A percentile compares a stretch with the other conserved stretches of the same genome.
Conservation (phyloP, 2,329 filamentous ascomycete genomes). For the Aspergillus fumigatiaffinis region DNA sequence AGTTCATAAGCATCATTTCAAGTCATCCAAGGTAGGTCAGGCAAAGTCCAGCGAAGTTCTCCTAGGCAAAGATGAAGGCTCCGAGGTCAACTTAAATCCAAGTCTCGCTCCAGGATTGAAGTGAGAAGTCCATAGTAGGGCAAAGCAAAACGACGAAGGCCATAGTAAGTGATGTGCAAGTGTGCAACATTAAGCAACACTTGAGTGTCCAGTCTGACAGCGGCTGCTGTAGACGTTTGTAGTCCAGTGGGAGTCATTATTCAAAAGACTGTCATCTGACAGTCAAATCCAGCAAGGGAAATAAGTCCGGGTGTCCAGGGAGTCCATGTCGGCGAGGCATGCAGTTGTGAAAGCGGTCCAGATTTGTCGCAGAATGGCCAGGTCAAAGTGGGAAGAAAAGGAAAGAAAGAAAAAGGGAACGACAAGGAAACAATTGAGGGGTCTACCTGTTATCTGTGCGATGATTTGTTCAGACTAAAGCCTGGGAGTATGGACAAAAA, state of each 20-base stretch:
- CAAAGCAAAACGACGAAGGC: conserved; percentile 7
- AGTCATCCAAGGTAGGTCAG: neutral
- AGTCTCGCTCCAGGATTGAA: conserved; percentile 27
- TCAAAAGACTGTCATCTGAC: conserved; percentile 21
- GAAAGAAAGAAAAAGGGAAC: conserved; percentile 20
- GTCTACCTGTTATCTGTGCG: conserved; percentile 41
- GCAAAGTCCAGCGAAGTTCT: conserved; percentile 6
- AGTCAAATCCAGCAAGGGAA: conserved; percentile 12
- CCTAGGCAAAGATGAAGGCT: neutral
- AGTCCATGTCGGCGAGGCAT: conserved; percentile 1
- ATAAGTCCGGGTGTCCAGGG: conserved; percentile 8
- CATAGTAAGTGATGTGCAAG: conserved; percentile 16
- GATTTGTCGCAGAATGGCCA: conserved; percentile 1
- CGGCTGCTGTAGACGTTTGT: conserved; percentile 26
- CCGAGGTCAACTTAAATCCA: conserved; percentile 17
- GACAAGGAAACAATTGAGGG: conserved; percentile 33
- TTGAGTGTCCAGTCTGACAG: conserved; percentile 33
- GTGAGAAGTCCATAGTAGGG: conserved; percentile 16
- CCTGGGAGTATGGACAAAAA: conserved; percentile 24
- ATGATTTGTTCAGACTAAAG: conserved; percentile 20
- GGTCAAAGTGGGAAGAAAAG: conserved; percentile 13
- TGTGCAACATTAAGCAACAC: conserved; percentile 41
- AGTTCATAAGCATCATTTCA: neutral
- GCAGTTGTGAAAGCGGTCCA: conserved; percentile 6
- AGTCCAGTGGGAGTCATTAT: conserved; percentile 21